Conservation (phyloP, 768 basidiomycete genomes). For the Termitomyces bulborhizus region DNA sequence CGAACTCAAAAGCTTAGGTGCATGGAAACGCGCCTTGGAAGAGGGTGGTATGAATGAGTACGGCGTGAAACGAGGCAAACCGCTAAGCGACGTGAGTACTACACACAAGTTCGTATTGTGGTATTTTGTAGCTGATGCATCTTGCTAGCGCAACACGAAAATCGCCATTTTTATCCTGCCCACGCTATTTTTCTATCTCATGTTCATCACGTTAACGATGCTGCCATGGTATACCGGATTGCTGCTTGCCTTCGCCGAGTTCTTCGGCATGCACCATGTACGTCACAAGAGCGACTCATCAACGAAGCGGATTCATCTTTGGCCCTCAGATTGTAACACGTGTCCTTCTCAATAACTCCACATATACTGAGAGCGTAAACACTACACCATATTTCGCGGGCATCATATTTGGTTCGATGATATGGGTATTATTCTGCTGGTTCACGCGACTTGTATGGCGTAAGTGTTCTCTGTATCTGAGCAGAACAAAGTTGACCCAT, state of each 20-base stretch:
- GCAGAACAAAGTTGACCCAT: neutral
- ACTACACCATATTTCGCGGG: constrained; percentile 91
- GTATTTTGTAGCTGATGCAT: neutral
- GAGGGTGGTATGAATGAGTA: constrained; percentile 82
- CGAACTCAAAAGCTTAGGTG: constrained; percentile 85
- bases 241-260: constrained; percentile 76
- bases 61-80: constrained; percentile 57
- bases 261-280: constrained; percentile 93
- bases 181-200: constrained; percentile 70
- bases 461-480: constrained; percentile 34
- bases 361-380: constrained; percentile 77
- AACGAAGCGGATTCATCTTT: constrained; percentile 7
- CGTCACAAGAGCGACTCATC: constrained; percentile 20
- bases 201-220: constrained; percentile 77
- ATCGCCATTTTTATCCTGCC: constrained; percentile 76
- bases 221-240: constrained; percentile 89
- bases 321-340: constrained; percentile 66
- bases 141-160: constrained; percentile 68
- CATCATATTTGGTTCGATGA: constrained; percentile 78
- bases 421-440: constrained; percentile 88
- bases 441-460: constrained; percentile 67
- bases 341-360: constrained; percentile 75
- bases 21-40: constrained; percentile 85
- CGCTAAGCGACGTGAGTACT: constrained; percentile 59
- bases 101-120: neutral